Evolutionary conservation across 345 rosid genomes (phyloP).

Genomic region (Brassica carinata): DNA sequence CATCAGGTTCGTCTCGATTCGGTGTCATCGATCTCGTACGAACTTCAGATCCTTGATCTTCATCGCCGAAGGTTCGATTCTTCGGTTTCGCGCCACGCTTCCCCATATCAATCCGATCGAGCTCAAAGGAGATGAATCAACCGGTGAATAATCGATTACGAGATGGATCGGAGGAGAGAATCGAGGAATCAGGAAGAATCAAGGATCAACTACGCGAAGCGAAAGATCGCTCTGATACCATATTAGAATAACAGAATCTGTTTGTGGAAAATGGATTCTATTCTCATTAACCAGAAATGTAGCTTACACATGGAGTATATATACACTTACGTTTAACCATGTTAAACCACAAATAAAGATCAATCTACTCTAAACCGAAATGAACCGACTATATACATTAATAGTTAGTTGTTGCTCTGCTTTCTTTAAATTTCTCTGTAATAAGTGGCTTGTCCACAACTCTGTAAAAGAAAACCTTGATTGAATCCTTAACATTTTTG

Average conservation of each 20-base stretch:
- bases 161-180: neutral
- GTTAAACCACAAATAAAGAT: neutral
- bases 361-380: neutral
- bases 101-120: neutral
- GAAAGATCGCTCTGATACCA: neutral
- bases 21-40: neutral
- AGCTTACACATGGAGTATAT: neutral
- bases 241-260: neutral
- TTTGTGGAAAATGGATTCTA: neutral
- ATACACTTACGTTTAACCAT: neutral
- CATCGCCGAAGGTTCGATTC: neutral
- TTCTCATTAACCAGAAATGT: neutral
- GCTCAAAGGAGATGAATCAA: neutral
- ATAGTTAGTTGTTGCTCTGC: too few species aligned
- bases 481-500: too few species aligned
- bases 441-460: too few species aligned
- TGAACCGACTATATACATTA: neutral
- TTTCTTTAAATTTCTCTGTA: too few species aligned
- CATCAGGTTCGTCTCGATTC: neutral
- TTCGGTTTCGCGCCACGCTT: neutral
- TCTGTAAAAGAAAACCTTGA: too few species aligned
- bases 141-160: neutral
- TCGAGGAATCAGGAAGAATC: neutral
- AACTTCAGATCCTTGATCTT: neutral
- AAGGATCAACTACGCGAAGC: neutral